Evolutionary conservation across 192 early-diverging fungal genomes (phyloP), one percentile per base, ranked within the genome.

Genomic region (Obelidium mucronatum): DNA sequence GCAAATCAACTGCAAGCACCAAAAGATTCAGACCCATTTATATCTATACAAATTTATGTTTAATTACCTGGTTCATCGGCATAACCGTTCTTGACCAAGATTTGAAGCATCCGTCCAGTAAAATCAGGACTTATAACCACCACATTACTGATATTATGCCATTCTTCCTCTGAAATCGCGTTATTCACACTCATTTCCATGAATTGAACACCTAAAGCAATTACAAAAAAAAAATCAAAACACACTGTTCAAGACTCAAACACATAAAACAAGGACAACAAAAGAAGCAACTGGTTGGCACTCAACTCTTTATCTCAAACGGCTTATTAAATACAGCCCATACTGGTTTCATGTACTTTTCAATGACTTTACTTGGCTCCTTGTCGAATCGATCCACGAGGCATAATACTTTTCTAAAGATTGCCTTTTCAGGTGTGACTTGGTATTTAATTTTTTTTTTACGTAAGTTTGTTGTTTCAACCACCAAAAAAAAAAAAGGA

Each of bases 301-400:
- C 44, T 48, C 44, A 48, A 86, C 86, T 37, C 74, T 85, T 85
- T 37, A 87, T 42, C 15, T 83, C 80, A 42, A 64, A 65, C n/a
- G 76, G 74, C 73, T 82, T 80, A 5, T 40, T 24, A 11, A 80
- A 42, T 0, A 72, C 61, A 52, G 79, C 82, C 77, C 78, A 85
- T 6, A 88, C 79, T 35, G 84, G 84, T 65, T 82, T 82, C 81
- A 86, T 83, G 73, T 85, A 84, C 60, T 86, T 83, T 67, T 83
- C 83, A 17, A 88, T 66, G 1, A 84, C 26, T 64, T 88, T 88
- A 22, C 65, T 44, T 3, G 69, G 36, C 5, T 84, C 77, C 56
- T 86, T 83, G 13, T 85, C 85, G 71, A 77, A 84, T 71, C 84
- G 82, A 39, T 88, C 86, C n/a, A 82, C 75, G 2, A 88, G 61